A percentile compares a stretch with the other conserved stretches of the same genome.
Conservation (phyloP, 371 early-diverging fungal species). For the Mycotypha africana region DNA sequence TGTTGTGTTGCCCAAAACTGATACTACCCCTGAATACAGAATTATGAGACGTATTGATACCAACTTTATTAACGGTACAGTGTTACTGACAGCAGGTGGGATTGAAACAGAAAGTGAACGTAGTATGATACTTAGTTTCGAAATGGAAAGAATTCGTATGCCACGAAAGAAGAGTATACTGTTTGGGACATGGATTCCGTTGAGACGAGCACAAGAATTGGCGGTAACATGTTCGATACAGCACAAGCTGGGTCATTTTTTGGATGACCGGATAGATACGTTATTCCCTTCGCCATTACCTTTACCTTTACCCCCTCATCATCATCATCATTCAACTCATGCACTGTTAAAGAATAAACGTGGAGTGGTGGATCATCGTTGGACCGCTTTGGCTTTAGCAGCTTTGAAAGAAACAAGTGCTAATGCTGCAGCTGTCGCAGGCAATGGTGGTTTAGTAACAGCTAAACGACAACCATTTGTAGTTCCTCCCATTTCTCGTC, state of each 20-base stretch:
- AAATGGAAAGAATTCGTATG: slow-evolving; percentile 75
- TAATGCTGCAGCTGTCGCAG: no score
- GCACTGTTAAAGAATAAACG: slow-evolving; percentile 24
- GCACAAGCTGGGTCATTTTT: slow-evolving; percentile 68
- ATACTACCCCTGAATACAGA: slow-evolving; percentile 40
- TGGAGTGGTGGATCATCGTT: slow-evolving; percentile 13
- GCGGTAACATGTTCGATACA: slow-evolving; percentile 81
- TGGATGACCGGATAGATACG: slow-evolving; percentile 66
- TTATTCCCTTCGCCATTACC: slow-evolving; percentile 75
- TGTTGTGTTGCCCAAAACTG: slow-evolving; percentile 53
- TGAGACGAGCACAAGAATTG: slow-evolving; percentile 79
- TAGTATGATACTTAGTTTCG: slow-evolving; percentile 82
- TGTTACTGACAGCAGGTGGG: slow-evolving; percentile 82
- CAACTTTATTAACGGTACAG: slow-evolving; percentile 81
- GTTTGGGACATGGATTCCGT: slow-evolving; percentile 89
- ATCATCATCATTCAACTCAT: no score
- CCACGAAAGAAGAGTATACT: slow-evolving; percentile 65
- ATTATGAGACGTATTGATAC: slow-evolving; percentile 76
- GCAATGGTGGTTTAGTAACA: no score
- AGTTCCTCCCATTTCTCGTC: slow-evolving; percentile 19
- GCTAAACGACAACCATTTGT: no score
- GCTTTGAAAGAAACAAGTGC: slow-evolving; percentile 6
- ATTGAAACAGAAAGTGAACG: slow-evolving; percentile 82
- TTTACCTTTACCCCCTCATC: slow-evolving; percentile 37
- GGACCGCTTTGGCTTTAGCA: slow-evolving; percentile 18